A percentile compares a stretch with the other conserved stretches of the same genome.
These are phyloP conservation scores for Yamadazyma aaseri DNA, from an alignment of 1,139 yeast genomes.

Conservation along the genomic window DNA sequence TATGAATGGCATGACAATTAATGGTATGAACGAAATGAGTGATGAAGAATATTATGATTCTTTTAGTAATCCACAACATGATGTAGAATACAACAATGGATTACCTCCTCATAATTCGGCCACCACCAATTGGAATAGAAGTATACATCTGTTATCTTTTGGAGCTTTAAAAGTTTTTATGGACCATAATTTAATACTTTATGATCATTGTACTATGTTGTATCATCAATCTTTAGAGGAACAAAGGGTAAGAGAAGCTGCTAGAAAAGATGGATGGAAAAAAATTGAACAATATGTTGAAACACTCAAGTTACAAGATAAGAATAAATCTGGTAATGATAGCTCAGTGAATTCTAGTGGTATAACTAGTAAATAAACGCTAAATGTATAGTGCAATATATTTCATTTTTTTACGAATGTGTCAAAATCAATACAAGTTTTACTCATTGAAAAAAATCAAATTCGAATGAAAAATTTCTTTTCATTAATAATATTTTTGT, in stretches of 20 bases:
- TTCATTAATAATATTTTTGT: too few species aligned
- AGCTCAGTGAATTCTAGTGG: slow-evolving; percentile 10
- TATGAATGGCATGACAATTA: slow-evolving; percentile 10
- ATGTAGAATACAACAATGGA: slow-evolving; percentile 25
- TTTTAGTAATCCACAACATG: slow-evolving; percentile 39
- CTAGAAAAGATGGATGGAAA: slow-evolving; percentile 75
- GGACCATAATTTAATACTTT: slow-evolving; percentile 89
- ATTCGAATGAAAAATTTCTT: too few species aligned
- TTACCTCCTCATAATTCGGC: slow-evolving; percentile 48
- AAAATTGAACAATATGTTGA: slow-evolving; percentile 63
- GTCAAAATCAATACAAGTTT: too few species aligned
- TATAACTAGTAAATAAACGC: too few species aligned
- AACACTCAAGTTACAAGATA: slow-evolving; percentile 12
- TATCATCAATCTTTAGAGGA: slow-evolving; percentile 76
- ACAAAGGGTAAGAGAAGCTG: slow-evolving; percentile 57
- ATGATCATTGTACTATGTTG: slow-evolving; percentile 86
- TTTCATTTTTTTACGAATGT: too few species aligned
- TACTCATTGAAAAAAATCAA: too few species aligned
- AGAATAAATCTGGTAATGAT: slow-evolving; percentile 2
- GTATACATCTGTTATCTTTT: slow-evolving; percentile 86
- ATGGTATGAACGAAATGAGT: slow-evolving; percentile 38
- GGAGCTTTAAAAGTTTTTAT: slow-evolving; percentile 89
- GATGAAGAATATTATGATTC: slow-evolving; percentile 50
- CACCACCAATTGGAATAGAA: slow-evolving; percentile 77
- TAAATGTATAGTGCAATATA: too few species aligned